Base-by-base conservation (phyloP, 2,329 filamentous ascomycete genomes). In the Fusarium algeriense region DNA sequence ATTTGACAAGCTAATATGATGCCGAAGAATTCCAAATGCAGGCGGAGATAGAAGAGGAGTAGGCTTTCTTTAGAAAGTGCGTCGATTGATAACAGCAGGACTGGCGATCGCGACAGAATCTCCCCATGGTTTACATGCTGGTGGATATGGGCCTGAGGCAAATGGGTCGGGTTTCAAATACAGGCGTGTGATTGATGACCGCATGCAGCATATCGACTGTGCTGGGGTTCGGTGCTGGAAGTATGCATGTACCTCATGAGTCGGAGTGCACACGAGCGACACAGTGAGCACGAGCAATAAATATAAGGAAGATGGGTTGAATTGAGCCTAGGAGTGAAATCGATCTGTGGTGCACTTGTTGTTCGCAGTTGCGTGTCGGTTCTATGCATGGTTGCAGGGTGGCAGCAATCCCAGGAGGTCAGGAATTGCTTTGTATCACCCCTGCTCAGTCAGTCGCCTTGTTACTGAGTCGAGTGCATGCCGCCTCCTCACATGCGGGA, bases 11-110 rank as follows among this genome's bases (percentile, higher is more conserved):
- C 62, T 67, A 49, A 68, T 15, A 14, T 43, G 32, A 10, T 35
- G 53, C 30, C 35, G 17, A 67, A 88, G 86, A 85, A 71, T 79
- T 84, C 34, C 82, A 88, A 76, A 83, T 87, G 82, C 85, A 86
- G 73, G 81, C 84, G 19, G 84, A 88, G 32, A 73, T 87, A 38
- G 83, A 84, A 20, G 81, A 84, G 66, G 84, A 87, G 69, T 83
- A 73, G 64, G 20, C 34, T 38, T 9, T 13, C 26, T 28, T n/a
- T 13, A 35, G 41, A 43, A 20, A 43, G 8, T 30, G 15, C 37
- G 35, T 15, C 28, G 13, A 26, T 38, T 14, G 20, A 32, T 38
- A 30, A 30, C 5, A 46, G 41, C 23, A 26, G 32, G 49, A 28
- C n/a, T 49, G 34, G 23, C 7, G 20, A 26, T n/a, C 32, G 20